These are phyloP conservation scores for Cyclostephanos tholiformis DNA, from an alignment of 108 stramenopile species.

Conservation along the genomic window DNA sequence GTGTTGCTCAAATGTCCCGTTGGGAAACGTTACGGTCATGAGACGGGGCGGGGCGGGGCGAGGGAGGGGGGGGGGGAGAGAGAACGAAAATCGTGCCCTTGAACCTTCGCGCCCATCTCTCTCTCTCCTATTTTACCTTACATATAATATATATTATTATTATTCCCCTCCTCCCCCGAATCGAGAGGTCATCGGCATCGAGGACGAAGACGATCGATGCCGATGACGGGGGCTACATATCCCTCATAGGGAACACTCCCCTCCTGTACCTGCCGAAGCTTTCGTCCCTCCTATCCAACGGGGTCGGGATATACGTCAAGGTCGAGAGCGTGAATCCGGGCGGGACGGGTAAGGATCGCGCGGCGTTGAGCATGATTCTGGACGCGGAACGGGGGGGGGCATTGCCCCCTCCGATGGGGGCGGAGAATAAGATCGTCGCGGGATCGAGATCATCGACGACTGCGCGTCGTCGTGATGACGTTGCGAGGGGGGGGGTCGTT, in stretches of 20 bases:
- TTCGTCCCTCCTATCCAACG: conserved; percentile 41
- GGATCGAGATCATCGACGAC: too few relatives aligned
- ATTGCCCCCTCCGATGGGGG: conserved; percentile 52
- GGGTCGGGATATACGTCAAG: conserved; percentile 71
- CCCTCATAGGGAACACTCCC: conserved; percentile 62
- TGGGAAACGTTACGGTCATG: too few relatives aligned
- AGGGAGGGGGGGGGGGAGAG: too few relatives aligned
- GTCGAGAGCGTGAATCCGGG: conserved; percentile 87
- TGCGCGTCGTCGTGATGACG: background rate
- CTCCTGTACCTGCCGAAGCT: conserved; percentile 41
- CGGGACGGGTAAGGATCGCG: conserved; percentile 94
- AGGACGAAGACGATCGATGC: conserved; percentile 5
- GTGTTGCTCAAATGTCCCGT: too few relatives aligned
- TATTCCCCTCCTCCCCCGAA: too few relatives aligned
- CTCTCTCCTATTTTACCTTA: too few relatives aligned
- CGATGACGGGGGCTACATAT: conserved; percentile 47
- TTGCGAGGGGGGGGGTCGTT: background rate
- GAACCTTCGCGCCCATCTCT: too few relatives aligned
- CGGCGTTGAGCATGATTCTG: conserved; percentile 85
- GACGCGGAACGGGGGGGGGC: conserved; percentile 65
- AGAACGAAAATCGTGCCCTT: too few relatives aligned
- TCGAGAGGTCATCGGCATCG: background rate
- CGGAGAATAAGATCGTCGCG: too few relatives aligned
- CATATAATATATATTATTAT: too few relatives aligned
- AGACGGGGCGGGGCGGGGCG: too few relatives aligned